Evolutionary conservation across 2,329 filamentous ascomycete species (phyloP), one percentile per base, ranked within the genome.

Genomic region (Exophiala calicioides): DNA sequence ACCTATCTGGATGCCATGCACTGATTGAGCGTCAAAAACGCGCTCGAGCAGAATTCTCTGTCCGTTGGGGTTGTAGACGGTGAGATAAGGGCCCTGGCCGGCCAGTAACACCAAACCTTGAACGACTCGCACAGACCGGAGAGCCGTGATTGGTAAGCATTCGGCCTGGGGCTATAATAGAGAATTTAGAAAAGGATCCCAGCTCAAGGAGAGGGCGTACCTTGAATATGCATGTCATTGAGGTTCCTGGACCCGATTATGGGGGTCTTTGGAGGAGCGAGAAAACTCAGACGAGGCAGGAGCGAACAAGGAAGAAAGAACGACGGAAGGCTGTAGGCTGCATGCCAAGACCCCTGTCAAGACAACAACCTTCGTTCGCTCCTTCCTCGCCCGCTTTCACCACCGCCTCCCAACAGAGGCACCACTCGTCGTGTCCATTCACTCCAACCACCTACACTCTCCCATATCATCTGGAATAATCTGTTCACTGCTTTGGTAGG

Each of bases 131-230:
- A 69, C 45, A 19, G 58, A 58, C 55, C 64, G 62, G 27, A 73
- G 55, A 34, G 67, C 66, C 48, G 69, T 68, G 51, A 72, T 64
- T 23, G 71, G 71, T 30, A 73, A 63, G 60, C 66, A 69, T 24
- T 47, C 24, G 33, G 36, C 41, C 30, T 41, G 32, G 16, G 44
- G 30, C 50, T 49, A 20, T 12, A 27, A 35, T 5, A 29, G 13
- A 30, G n/a, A 2, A 21, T 12, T 29, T 52, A 21, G 41, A 40
- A 18, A 23, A 18, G 19, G 16, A 5, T n/a, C 9, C 20, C 9
- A 15, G 21, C 19, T 5, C 5, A 29, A n/a, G n/a, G 7, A 12
- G n/a, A 18, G 24, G n/a, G 8, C 43, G 12, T 34, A 46, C 43
- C 15, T 39, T n/a, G 34, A 46, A n/a, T 5, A 36, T 16, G 26